Evolutionary conservation across 164 flowering plant genomes (phyloP), one percentile per base, ranked within the genome.

Genomic region (Stephania yunnanensis): DNA sequence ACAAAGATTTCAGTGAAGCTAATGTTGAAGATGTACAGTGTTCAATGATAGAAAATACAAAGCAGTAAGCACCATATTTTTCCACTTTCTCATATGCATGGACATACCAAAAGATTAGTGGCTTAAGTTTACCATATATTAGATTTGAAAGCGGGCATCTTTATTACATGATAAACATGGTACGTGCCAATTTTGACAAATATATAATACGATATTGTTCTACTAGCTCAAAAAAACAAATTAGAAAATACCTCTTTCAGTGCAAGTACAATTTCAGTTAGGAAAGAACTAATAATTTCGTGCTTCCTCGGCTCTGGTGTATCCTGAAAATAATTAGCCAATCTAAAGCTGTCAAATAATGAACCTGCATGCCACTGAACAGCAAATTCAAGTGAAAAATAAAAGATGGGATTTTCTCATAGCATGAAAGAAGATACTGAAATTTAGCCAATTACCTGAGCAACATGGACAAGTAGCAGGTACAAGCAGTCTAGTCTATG

Each of bases 221-320:
- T 7, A 44, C 42, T 69, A 45, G 5, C 30, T 66, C 48, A 15
- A n/a, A 67, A 45, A 45, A 19, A 17, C 9, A 22, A n/a, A 17
- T 44, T 19, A 22, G 52, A 69, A 19, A 45, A 71, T 87, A 96
- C 99, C 98, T 96, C 99, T 83, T 94, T 96, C 74, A 96, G 80
- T 17, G 95, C 89, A 78, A 94, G 95, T 81, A 96, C 78, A 79
- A 94, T 91, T 81, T 96, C 99, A 17, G 97, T 89, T n/a, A 96
- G 82, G 75, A 91, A 94, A 71, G 97, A 89, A 75, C 86, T 70
- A 72, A 87, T 85, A 68, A 87, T 80, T 17, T 83, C 87, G 22
- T 73, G 76, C 76, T 82, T 80, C 80, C 73, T 87, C 46, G 82
- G 82, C 78, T 86, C 90, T 42, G 85, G 84, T 68, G 76, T 80